Base-by-base conservation (phyloP, 805 yeast species). In the Wickerhamomyces canadensis region DNA sequence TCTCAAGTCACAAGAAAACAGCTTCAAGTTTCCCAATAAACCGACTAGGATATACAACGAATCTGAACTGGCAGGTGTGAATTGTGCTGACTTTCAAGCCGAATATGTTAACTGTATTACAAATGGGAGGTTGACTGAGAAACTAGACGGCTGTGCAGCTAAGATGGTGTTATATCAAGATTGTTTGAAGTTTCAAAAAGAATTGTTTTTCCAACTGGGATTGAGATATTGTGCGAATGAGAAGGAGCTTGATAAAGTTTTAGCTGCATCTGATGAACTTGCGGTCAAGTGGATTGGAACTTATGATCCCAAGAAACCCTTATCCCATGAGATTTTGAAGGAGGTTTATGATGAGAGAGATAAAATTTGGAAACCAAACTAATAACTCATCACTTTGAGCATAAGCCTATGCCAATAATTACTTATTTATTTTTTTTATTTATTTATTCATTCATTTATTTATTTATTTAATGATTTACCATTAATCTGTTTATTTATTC, bases 51-150 rank as follows among this genome's bases (percentile, higher is more conserved):
- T 7, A 8, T 17, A n/a, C 11, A 11, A 28, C 11, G 31, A 28
- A 13, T 6, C 22, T 4, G 31, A 28, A 17, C 17, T 28, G 14
- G 31, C 31, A 7, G 11, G 31, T 10, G 31, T 41, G 3, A 48
- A 49, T 31, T 51, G 56, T 43, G 53, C 56, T 1, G 54, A 49
- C 15, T 42, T 37, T 30, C 49, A 49, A 18, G 23, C 38, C 3
- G 44, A 38, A 12, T 49, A 46, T 38, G 34, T 48, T 36, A 33
- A 43, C 13, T 51, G 55, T 32, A 29, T 51, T 16, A 36, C 44
- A 7, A 35, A 42, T 9, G 55, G 55, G 6, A 29, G 45, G 5
- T 44, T 35, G 39, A 41, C 31, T 16, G 54, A 51, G 21, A 40
- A 40, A 9, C 27, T 44, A 21, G 28, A 27, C 4, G 52, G 50